phyloP scores from a whole-genome alignment of 176 grass and related monocot species.

The Zea luxurians region DNA sequence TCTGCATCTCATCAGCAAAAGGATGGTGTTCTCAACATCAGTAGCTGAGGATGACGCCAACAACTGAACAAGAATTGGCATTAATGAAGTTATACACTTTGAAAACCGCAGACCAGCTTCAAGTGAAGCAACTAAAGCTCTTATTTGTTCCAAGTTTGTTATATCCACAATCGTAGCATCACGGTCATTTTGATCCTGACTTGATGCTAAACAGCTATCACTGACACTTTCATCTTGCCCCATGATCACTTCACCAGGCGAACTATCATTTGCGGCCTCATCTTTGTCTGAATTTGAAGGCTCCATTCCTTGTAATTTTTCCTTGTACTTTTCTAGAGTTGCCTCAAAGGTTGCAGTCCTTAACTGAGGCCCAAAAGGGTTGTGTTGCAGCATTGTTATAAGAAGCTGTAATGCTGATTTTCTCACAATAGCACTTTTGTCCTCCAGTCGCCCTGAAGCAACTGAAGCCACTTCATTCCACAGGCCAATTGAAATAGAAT shows the following conservation, averaged over 20 bases:
- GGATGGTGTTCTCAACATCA: constrained; percentile 94
- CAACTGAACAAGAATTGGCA: constrained; percentile 84
- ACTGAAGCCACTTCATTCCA: constrained; percentile 92
- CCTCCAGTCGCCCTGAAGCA: constrained; percentile 84
- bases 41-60: constrained; percentile 86
- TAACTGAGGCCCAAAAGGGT: constrained; percentile 92
- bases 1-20: constrained; percentile 93
- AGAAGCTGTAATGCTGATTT: constrained; percentile 90
- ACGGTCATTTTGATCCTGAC: constrained; percentile 59
- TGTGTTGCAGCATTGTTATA: constrained; percentile 91
- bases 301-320: constrained; percentile 74
- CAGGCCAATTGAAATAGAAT: constrained; percentile 87
- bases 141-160: constrained; percentile 87
- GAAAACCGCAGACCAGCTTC: constrained; percentile 90
- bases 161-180: constrained; percentile 64
- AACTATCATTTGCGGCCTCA: constrained; percentile 36
- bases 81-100: constrained; percentile 71
- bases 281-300: constrained; percentile 40
- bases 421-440: constrained; percentile 94
- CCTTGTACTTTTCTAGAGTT: constrained; percentile 86
- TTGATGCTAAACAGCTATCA: constrained; percentile 79
- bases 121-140: constrained; percentile 93
- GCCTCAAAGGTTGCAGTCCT: constrained; percentile 71
- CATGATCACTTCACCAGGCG: constrained; percentile 38
- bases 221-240: constrained; percentile 74